Percentiles rank a stretch among this genome's conserved stretches.
Evolutionary conservation across 495 filamentous ascomycete genomes (phyloP).

Genomic region (Amniculicola lignicola): DNA sequence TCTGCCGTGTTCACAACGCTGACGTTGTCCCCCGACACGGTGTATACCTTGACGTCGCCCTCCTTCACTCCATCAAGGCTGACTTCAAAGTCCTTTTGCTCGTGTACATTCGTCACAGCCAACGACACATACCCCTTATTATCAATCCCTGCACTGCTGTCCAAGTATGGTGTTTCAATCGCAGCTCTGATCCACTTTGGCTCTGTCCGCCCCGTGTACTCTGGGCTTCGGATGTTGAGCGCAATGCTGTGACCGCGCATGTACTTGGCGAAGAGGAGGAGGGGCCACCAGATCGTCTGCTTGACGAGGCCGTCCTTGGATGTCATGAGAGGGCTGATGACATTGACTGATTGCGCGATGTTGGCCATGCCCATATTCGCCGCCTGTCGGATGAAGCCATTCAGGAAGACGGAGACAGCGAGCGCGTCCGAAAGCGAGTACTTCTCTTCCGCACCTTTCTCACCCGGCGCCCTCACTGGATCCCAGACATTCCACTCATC

Average conservation of each 20-base stretch:
- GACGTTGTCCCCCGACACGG: constrained; percentile 56
- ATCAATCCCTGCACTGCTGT: constrained; percentile 61
- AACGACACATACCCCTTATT: constrained; percentile 58
- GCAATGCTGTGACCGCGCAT: constrained; percentile 70
- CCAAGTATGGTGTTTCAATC: constrained; percentile 66
- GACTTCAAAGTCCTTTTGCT: constrained; percentile 54
- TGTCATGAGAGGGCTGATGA: constrained; percentile 75
- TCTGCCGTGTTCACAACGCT: constrained; percentile 58
- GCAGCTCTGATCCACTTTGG: constrained; percentile 62
- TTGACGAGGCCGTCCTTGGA: constrained; percentile 58
- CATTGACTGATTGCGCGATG: constrained; percentile 76
- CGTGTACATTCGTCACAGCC: constrained; percentile 67
- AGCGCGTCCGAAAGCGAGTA: constrained; percentile 73
- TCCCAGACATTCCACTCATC: constrained; percentile 90
- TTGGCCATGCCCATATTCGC: constrained; percentile 73
- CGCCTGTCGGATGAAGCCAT: constrained; percentile 76
- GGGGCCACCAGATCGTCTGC: constrained; percentile 77
- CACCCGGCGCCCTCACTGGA: constrained; percentile 62
- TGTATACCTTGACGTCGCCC: constrained; percentile 48
- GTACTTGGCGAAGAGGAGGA: constrained; percentile 66
- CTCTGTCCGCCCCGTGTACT: constrained; percentile 62
- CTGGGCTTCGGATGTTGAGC: constrained; percentile 55
- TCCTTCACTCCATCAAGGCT: constrained; percentile 52
- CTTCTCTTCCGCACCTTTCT: constrained; percentile 37
- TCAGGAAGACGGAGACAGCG: constrained; percentile 70